A percentile compares a stretch with the other conserved stretches of the same genome.
These are phyloP conservation scores for Amphibolis antarctica DNA, from an alignment of 106 monocot genomes.

Conservation along the genomic window DNA sequence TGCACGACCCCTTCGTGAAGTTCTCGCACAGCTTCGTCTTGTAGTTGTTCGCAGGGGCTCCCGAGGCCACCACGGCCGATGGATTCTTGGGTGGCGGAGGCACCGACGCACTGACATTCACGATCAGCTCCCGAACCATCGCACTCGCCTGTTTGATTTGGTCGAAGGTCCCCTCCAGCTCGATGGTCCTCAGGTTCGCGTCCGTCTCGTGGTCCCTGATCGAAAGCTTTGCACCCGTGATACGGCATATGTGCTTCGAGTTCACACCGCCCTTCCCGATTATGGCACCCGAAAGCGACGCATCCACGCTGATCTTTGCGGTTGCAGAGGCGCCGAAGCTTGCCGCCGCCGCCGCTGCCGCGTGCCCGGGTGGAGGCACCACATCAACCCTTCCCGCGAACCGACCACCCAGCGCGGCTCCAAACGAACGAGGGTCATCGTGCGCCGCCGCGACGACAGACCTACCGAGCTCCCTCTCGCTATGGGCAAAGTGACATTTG, in stretches of 20 bases:
- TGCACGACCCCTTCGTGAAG: constrained; percentile 22
- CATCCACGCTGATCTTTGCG: constrained; percentile 29
- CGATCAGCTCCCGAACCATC: constrained; percentile 26
- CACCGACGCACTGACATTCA: constrained; percentile 10
- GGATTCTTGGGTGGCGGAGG: not conserved
- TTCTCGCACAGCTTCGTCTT: constrained; percentile 32
- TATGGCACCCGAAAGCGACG: constrained; percentile 25
- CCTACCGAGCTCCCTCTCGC: constrained; percentile 24
- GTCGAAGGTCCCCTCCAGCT: constrained; percentile 25
- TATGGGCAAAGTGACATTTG: constrained; percentile 28
- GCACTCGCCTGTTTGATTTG: constrained; percentile 34
- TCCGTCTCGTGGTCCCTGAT: constrained; percentile 24
- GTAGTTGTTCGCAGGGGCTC: constrained; percentile 7
- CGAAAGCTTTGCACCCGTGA: constrained; percentile 21
- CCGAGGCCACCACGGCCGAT: not conserved
- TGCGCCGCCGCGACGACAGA: constrained; percentile 1
- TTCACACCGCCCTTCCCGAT: constrained; percentile 30
- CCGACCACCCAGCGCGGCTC: constrained; percentile 2
- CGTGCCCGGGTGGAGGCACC: constrained; percentile 3
- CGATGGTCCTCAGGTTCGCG: constrained; percentile 19
- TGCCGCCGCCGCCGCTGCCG: constrained; percentile 20
- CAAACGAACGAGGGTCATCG: constrained; percentile 8
- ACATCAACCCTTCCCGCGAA: constrained; percentile 8
- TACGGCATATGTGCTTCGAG: constrained; percentile 26
- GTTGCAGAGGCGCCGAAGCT: constrained; percentile 27